Evolutionary conservation across 2,329 filamentous ascomycete species (phyloP).

Genomic region (Cladosporium cucumerinum): DNA sequence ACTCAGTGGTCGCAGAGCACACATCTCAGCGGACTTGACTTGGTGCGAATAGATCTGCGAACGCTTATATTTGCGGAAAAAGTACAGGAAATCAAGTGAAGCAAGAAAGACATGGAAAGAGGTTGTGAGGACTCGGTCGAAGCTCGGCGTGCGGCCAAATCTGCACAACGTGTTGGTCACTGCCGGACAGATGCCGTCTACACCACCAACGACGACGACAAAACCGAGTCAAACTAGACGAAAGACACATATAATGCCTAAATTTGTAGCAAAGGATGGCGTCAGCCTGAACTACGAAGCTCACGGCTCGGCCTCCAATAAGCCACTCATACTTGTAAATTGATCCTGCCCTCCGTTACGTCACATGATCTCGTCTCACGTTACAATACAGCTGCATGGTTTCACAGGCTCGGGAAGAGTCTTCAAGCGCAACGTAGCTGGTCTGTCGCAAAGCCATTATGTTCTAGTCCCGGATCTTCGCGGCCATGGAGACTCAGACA

Average conservation of each 20-base stretch:
- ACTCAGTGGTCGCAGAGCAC: no score
- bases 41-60: no score
- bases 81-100: background rate
- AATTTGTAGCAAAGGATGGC: conserved; percentile 8
- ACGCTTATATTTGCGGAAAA: no score
- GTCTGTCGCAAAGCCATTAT: background rate
- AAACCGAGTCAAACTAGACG: background rate
- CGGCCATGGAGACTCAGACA: conserved; percentile 9
- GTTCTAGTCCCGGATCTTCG: conserved; percentile 11
- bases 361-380: background rate
- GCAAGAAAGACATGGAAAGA: background rate
- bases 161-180: background rate
- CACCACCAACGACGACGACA: background rate
- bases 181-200: background rate
- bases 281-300: conserved; percentile 1
- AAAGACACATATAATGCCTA: background rate
- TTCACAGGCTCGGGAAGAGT: conserved; percentile 13
- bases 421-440: conserved; percentile 9
- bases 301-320: background rate
- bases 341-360: background rate
- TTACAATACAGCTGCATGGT: conserved; percentile 2
- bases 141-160: background rate
- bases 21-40: no score
- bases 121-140: background rate
- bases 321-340: conserved; percentile 11